Evolutionary conservation across 1,139 yeast genomes (phyloP).

Genomic region (Protomyces macrosporus): DNA sequence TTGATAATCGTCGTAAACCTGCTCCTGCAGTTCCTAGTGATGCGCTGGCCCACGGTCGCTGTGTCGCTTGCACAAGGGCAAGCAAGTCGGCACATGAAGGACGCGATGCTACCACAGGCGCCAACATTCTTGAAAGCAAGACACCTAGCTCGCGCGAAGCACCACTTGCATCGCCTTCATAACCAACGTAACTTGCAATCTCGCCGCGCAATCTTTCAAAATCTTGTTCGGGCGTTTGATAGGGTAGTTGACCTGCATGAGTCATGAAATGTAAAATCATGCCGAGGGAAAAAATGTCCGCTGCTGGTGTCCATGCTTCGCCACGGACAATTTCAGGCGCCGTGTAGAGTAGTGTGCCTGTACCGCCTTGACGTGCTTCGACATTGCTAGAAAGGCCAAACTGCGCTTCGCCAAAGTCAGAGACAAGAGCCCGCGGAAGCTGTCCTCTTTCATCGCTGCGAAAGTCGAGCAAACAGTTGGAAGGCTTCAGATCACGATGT

Average conservation of each 20-base stretch:
- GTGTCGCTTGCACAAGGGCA: constrained; percentile 33
- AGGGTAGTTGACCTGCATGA: constrained; percentile 53
- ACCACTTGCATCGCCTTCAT: constrained; percentile 33
- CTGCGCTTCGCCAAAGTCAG: constrained; percentile 89
- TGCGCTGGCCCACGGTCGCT: background rate
- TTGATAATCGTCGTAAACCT: background rate
- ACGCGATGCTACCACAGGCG: constrained; percentile 42
- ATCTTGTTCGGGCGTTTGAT: constrained; percentile 35
- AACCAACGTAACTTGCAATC: constrained; percentile 41
- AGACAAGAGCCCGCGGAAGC: constrained; percentile 66
- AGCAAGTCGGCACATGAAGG: constrained; percentile 46
- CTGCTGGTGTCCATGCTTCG: constrained; percentile 11
- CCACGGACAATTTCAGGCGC: constrained; percentile 29
- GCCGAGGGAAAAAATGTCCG: constrained; percentile 80
- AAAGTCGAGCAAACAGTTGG: constrained; percentile 56
- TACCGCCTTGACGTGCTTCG: constrained; percentile 7
- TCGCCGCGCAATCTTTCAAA: constrained; percentile 43
- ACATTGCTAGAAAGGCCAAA: constrained; percentile 38
- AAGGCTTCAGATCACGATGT: constrained; percentile 83
- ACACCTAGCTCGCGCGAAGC: constrained; percentile 45
- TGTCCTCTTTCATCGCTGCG: constrained; percentile 34
- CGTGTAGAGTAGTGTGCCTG: constrained; percentile 34
- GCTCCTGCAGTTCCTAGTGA: background rate
- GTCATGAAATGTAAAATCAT: constrained; percentile 70
- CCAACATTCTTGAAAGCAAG: constrained; percentile 42